Evolutionary conservation across 768 basidiomycete genomes (phyloP).

Genomic region (Dentipellis sp.): DNA sequence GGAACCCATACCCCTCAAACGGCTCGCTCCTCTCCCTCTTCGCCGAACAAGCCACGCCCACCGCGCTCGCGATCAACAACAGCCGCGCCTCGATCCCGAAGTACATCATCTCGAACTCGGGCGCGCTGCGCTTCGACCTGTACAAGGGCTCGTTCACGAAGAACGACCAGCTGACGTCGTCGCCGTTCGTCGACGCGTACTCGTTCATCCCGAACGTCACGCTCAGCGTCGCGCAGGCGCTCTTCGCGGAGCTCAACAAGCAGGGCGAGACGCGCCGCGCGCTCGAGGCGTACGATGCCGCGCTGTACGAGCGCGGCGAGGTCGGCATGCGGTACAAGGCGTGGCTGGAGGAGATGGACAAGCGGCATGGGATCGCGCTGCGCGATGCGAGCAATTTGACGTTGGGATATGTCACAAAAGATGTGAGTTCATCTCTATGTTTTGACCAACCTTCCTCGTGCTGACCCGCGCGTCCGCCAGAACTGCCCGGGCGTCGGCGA

Average conservation of each 20-base stretch:
- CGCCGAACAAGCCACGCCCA: conserved; percentile 42
- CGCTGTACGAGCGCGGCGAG: conserved; percentile 37
- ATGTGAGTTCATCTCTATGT: conserved; percentile 31
- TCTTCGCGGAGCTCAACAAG: conserved; percentile 45
- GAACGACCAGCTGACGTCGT: conserved; percentile 72
- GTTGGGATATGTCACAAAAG: conserved; percentile 66
- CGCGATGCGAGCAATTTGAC: conserved; percentile 44
- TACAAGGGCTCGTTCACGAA: conserved; percentile 64
- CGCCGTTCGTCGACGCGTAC: conserved; percentile 61
- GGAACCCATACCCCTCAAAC: conserved; percentile 54
- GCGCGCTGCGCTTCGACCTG: conserved; percentile 56
- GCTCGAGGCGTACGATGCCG: conserved; percentile 25
- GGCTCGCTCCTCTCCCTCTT: conserved; percentile 52
- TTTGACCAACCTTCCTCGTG: neutral
- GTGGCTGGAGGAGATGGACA: conserved; percentile 55
- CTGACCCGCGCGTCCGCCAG: conserved; percentile 22
- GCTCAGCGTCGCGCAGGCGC: conserved; percentile 38
- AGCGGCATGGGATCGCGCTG: conserved; percentile 25
- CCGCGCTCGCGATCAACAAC: conserved; percentile 54
- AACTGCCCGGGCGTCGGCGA: conserved; percentile 70
- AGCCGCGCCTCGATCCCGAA: conserved; percentile 48
- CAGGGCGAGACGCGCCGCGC: conserved; percentile 29
- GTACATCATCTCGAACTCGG: conserved; percentile 58
- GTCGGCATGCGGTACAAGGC: conserved; percentile 39
- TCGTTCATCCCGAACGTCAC: conserved; percentile 49